Evolutionary conservation across 2,329 filamentous ascomycete genomes (phyloP), one percentile per base, ranked within the genome.

Genomic region (Bertia moriformis): DNA sequence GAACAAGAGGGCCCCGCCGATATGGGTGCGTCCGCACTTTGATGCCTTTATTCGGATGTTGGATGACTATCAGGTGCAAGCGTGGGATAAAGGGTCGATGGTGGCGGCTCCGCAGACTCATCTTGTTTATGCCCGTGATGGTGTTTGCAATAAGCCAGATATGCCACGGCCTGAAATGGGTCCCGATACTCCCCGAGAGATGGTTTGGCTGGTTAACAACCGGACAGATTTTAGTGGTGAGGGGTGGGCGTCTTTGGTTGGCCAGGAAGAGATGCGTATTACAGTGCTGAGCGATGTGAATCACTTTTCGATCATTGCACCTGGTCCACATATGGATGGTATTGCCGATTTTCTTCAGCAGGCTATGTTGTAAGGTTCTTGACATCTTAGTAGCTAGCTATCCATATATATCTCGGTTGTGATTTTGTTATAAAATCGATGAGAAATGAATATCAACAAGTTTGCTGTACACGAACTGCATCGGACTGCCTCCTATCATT

Each of bases 11-110:
- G 32, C 32, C 10, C 7, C 32, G 29, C 81, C 81, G 0, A 60
- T 68, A n/a, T 86, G 81, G 81, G 67, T 86, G 14, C 67, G 83
- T 2, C 77, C 76, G 41, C 82, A 87, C 58, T 86, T 86, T 54
- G 68, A 73, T 0, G 73, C 78, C 17, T 75, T 76, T 15, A 77
- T 86, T 40, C 66, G 68, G 38, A 78, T 78, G 14, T 62, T 87
- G 19, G 78, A 76, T 49, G 74, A 72, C 51, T 86, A 86, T 57
- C 66, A 37, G 66, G 65, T 4, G 67, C 63, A n/a, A n/a, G n/a
- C n/a, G n/a, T n/a, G n/a, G n/a, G n/a, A n/a, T n/a, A n/a, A n/a
- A n/a, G n/a, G n/a, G n/a, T n/a, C n/a, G n/a, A n/a, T n/a, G n/a
- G n/a, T n/a, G n/a, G n/a, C n/a, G 44, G 72, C 70, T 29, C 77